phyloP scores from a whole-genome alignment of 495 filamentous ascomycete genomes.

The Chaetomium tenue region DNA sequence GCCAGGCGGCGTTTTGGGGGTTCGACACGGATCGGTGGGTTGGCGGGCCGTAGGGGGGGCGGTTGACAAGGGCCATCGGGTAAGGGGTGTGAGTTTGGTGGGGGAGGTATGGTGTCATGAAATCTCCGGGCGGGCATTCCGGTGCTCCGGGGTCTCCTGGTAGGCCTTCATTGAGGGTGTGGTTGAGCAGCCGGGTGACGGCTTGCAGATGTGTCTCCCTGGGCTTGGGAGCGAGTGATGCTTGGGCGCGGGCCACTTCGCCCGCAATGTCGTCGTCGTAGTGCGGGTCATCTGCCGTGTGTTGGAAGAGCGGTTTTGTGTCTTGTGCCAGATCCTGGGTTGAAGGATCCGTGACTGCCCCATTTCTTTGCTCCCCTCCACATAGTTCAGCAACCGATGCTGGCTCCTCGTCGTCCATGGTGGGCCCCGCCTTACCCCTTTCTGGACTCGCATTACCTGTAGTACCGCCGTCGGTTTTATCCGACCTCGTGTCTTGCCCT shows the following conservation, averaged over 20 bases:
- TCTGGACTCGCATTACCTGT: neutral
- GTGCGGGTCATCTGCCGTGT: constrained; percentile 56
- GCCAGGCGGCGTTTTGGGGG: constrained; percentile 71
- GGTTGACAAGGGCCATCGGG: constrained; percentile 70
- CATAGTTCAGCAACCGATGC: no score
- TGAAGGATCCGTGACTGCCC: neutral
- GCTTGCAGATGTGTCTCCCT: constrained; percentile 55
- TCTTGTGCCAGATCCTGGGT: constrained; percentile 6
- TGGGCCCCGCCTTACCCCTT: neutral
- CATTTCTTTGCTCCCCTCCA: no score
- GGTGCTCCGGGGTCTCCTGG: constrained; percentile 49
- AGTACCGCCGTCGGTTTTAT: neutral
- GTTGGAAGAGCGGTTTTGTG: constrained; percentile 49
- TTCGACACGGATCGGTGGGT: constrained; percentile 58
- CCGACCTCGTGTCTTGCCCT: neutral
- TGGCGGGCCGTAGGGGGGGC: constrained; percentile 61
- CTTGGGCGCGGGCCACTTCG: constrained; percentile 61
- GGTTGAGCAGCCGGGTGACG: constrained; percentile 63
- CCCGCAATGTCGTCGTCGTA: constrained; percentile 59
- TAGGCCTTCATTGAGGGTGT: constrained; percentile 54
- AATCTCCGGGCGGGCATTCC: constrained; percentile 47
- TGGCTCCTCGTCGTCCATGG: no score
- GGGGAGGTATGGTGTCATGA: constrained; percentile 64
- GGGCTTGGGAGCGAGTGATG: constrained; percentile 46
- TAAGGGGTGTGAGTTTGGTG: constrained; percentile 54